Base-by-base conservation (phyloP, 1,284 basidiomycete species). In the Naganishia sp. region DNA sequence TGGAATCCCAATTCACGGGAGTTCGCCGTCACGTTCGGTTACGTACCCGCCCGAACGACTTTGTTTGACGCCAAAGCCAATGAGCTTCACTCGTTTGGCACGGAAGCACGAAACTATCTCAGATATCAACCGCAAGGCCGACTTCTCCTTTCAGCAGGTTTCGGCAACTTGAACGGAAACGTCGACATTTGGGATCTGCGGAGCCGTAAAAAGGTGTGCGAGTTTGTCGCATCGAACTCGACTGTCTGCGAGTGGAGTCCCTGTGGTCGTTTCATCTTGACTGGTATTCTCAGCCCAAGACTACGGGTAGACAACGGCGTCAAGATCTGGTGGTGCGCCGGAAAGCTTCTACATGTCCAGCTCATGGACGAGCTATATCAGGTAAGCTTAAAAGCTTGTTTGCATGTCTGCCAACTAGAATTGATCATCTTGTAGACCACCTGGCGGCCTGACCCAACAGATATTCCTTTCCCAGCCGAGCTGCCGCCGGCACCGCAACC, bases 1-100 rank as follows among this genome's bases (percentile, higher is more conserved):
- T 99, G 95, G 95, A 94, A 88, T 73, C 94, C 95, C n/a, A 96
- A 93, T 74, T 92, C 90, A 64, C 92, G 94, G 77, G 95, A 99
- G 79, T 99, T 98, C 75, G 87, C 88, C 68, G 94, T 98, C 44
- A 88, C 94, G 55, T 98, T 98, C 77, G 94, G 95, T 72, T 98
- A 87, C 79, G 98, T 98, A 92, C 96, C 95, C 1, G 92, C 95
- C 16, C 94, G 95, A 79, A 87, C 89, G 0, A 88, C 90, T 80
- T 79, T 96, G 21, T 98, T 96, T 76, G 93, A 97, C 78, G 87
- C 90, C 74, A 90, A 93, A 54, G 91, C 93, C 68, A 89, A 90
- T 69, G 84, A 89, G 4, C 82, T 96, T 48, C 89, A 94, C 76
- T 94, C 96, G 72, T 97, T 98, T 74, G 94, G 94, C 65, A 83